These are phyloP conservation scores for Starmerella bombi DNA, from an alignment of 805 yeast species.

Conservation along the genomic window DNA sequence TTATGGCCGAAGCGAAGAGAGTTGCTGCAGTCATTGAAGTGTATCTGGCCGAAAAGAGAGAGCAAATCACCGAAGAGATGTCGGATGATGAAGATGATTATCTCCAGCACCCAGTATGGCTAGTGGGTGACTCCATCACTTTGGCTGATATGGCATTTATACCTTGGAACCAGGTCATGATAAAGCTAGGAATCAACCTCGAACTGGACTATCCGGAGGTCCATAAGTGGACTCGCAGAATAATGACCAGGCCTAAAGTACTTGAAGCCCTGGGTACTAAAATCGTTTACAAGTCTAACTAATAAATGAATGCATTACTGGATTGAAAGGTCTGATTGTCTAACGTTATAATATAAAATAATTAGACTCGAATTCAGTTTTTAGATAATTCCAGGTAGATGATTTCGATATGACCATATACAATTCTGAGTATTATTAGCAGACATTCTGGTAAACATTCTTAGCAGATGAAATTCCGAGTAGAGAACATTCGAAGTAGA, in stretches of 20 bases:
- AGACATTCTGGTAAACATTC: too few relatives aligned
- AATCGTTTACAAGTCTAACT: background rate
- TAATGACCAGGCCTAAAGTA: slow-evolving; percentile 93
- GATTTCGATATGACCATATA: too few relatives aligned
- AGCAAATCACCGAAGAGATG: slow-evolving; percentile 75
- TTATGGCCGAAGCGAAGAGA: slow-evolving; percentile 81
- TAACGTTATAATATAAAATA: too few relatives aligned
- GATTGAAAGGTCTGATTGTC: too few relatives aligned
- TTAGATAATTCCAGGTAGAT: too few relatives aligned
- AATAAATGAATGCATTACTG: too few relatives aligned
- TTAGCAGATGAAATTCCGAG: too few relatives aligned
- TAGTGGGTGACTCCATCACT: slow-evolving; percentile 71
- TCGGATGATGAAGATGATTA: slow-evolving; percentile 82
- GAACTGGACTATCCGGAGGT: slow-evolving; percentile 87
- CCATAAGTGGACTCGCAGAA: slow-evolving; percentile 85
- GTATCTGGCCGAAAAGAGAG: slow-evolving; percentile 88
- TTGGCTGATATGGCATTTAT: slow-evolving; percentile 85
- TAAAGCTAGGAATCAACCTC: slow-evolving; percentile 77
- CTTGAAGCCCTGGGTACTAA: slow-evolving; percentile 49
- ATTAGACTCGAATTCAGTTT: too few relatives aligned
- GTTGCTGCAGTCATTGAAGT: slow-evolving; percentile 90
- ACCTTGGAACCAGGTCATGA: slow-evolving; percentile 95
- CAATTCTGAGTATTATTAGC: too few relatives aligned
- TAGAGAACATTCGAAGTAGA: too few relatives aligned
- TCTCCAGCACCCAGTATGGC: slow-evolving; percentile 90